A percentile compares a stretch with the other conserved stretches of the same genome.
phyloP scores from a whole-genome alignment of 495 filamentous ascomycete species.

The Podospora bellae-mahoneyi region DNA sequence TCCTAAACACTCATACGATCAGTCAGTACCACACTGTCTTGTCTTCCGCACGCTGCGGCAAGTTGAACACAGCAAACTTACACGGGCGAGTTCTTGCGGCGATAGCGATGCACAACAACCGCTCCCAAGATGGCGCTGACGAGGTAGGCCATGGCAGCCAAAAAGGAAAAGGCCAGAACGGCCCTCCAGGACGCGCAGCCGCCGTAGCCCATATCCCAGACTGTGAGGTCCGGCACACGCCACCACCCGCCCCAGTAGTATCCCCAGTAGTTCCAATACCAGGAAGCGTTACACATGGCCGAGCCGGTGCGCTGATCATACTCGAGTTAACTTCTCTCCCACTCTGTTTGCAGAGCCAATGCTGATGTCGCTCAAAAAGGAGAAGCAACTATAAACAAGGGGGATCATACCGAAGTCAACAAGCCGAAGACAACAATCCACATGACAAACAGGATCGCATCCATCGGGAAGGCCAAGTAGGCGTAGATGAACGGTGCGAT shows the following conservation, averaged over 20 bases:
- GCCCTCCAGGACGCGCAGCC: slow-evolving; percentile 22
- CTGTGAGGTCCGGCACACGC: neutral
- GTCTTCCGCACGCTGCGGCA: neutral
- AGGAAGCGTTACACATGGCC: slow-evolving; percentile 17
- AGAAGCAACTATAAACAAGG: neutral
- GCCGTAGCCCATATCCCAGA: slow-evolving; percentile 2
- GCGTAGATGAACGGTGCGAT: slow-evolving; percentile 26
- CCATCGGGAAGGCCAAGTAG: slow-evolving; percentile 23
- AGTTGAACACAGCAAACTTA: neutral
- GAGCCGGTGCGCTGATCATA: slow-evolving; percentile 19
- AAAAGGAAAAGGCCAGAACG: slow-evolving; percentile 26
- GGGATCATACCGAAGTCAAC: slow-evolving; percentile 20
- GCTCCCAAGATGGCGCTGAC: slow-evolving; percentile 24
- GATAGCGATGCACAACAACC: slow-evolving; percentile 8
- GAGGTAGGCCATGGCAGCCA: slow-evolving; percentile 23
- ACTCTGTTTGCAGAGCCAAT: neutral
- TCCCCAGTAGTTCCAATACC: slow-evolving; percentile 30
- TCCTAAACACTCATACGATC: neutral
- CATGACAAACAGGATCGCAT: slow-evolving; percentile 27
- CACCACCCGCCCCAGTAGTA: slow-evolving; percentile 29
- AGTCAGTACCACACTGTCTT: neutral
- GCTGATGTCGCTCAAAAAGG: too few relatives aligned
- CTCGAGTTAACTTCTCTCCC: neutral
- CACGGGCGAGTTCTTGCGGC: slow-evolving; percentile 6
- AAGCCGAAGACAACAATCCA: slow-evolving; percentile 30